phyloP scores from a whole-genome alignment of 768 basidiomycete genomes.

The Mycena pura region DNA sequence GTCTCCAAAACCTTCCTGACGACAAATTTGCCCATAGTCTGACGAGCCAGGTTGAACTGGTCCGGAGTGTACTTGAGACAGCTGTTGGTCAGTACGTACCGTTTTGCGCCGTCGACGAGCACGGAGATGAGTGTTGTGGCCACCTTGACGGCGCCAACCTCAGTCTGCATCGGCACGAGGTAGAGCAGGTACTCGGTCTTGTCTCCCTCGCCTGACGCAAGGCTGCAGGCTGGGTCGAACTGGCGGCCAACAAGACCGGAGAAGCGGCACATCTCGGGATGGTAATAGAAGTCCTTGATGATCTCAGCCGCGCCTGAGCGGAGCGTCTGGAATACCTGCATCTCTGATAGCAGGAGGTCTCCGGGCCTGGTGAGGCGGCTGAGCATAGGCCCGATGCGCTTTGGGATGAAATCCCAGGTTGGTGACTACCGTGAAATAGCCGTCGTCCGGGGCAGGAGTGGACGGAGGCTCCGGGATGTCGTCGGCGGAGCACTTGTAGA shows the following conservation, averaged over 20 bases:
- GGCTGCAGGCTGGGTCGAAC: conserved; percentile 1
- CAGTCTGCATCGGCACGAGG: neutral
- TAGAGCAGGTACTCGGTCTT: neutral
- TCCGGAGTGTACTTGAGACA: neutral
- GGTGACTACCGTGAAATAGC: neutral
- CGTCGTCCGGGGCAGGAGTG: neutral
- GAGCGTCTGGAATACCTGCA: neutral
- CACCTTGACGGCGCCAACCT: neutral
- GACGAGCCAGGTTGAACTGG: conserved; percentile 1
- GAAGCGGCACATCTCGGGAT: conserved; percentile 1
- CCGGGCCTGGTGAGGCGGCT: neutral
- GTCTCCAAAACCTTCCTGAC: conserved; percentile 1
- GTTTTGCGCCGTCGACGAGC: neutral
- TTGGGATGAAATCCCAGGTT: conserved; percentile 3
- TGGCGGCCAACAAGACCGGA: neutral
- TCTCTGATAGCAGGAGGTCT: neutral
- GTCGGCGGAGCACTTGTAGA: neutral
- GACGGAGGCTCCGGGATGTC: neutral
- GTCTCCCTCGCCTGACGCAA: neutral
- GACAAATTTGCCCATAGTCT: neutral
- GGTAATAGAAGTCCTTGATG: neutral
- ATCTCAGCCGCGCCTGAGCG: neutral
- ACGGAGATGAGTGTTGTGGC: neutral
- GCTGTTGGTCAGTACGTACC: neutral
- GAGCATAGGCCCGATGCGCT: neutral